These are phyloP conservation scores for Ogataea paraovalis DNA, from an alignment of 805 yeast species.

Conservation along the genomic window DNA sequence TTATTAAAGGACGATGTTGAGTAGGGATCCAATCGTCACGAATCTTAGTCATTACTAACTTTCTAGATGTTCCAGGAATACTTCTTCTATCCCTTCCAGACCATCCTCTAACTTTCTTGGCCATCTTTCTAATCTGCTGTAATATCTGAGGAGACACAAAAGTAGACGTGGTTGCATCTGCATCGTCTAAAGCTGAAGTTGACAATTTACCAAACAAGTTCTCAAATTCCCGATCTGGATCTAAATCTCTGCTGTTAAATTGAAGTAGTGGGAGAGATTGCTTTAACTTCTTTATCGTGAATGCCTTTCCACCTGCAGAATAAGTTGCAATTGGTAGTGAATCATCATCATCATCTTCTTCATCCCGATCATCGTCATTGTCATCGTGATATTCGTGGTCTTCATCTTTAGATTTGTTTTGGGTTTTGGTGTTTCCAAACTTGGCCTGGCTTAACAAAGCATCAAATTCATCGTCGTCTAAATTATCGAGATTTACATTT, in stretches of 20 bases:
- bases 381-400: background rate
- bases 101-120: constrained; percentile 72
- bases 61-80: constrained; percentile 71
- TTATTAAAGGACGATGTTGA: constrained; percentile 50
- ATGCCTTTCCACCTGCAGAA: constrained; percentile 30
- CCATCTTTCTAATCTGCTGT: constrained; percentile 55
- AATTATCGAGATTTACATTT: constrained; percentile 16
- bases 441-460: constrained; percentile 42
- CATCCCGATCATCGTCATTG: constrained; percentile 19
- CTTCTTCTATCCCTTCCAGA: constrained; percentile 71
- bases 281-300: constrained; percentile 44
- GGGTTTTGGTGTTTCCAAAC: background rate
- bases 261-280: constrained; percentile 38
- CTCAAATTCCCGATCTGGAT: constrained; percentile 73
- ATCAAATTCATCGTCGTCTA: constrained; percentile 60
- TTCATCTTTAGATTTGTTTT: background rate
- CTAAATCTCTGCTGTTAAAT: constrained; percentile 50
- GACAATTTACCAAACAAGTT: constrained; percentile 70
- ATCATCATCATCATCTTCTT: constrained; percentile 23
- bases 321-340: constrained; percentile 22
- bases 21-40: constrained; percentile 82
- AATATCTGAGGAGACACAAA: constrained; percentile 66
- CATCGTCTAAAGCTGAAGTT: constrained; percentile 65
- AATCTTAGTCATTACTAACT: constrained; percentile 63
- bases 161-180: constrained; percentile 68